phyloP scores from a whole-genome alignment of 768 basidiomycete species.

The Macrocybe gigantea region DNA sequence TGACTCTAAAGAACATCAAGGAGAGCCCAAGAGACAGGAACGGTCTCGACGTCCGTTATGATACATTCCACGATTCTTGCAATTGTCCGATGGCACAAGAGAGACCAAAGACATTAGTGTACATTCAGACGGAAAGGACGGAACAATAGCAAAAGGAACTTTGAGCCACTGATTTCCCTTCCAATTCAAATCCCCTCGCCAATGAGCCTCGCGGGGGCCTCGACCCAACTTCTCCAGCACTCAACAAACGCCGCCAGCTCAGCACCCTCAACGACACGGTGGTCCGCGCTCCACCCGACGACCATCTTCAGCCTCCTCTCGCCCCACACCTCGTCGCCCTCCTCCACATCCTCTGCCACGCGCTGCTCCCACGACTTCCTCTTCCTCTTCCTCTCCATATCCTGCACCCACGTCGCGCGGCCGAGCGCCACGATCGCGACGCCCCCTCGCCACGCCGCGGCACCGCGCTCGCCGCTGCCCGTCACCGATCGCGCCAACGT shows the following conservation, averaged over 20 bases:
- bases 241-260: constrained; percentile 88
- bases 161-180: background rate
- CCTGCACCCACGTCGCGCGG: constrained; percentile 72
- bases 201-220: constrained; percentile 65
- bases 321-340: constrained; percentile 36
- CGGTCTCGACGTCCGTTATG: too few relatives aligned
- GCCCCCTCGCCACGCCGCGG: constrained; percentile 63
- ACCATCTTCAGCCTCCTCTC: constrained; percentile 53
- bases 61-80: too few relatives aligned
- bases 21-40: too few relatives aligned
- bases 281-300: constrained; percentile 83
- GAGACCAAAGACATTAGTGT: too few relatives aligned
- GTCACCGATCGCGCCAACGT: constrained; percentile 74
- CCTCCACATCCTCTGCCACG: background rate
- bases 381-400: constrained; percentile 42
- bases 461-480: constrained; percentile 71
- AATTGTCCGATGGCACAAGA: too few relatives aligned
- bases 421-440: constrained; percentile 84
- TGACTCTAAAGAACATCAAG: too few relatives aligned
- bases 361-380: constrained; percentile 23
- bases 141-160: too few relatives aligned
- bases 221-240: constrained; percentile 76
- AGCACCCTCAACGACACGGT: constrained; percentile 83
- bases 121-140: too few relatives aligned
- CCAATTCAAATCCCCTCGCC: constrained; percentile 36